Conservation (phyloP, 2,329 filamentous ascomycete species). For the Paraphoma sp. region DNA sequence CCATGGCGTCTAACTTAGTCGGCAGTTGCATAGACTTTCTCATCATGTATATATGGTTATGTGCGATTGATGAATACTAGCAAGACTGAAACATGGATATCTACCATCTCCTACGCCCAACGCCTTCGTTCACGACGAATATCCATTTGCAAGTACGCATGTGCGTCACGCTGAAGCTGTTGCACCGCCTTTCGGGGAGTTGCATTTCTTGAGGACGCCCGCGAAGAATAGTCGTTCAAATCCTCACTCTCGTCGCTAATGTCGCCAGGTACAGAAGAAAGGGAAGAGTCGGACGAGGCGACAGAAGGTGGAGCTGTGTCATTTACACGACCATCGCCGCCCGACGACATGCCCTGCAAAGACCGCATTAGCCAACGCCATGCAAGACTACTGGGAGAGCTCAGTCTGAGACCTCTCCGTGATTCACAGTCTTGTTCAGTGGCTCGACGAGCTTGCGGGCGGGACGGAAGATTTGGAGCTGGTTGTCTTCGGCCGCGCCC, state of each 20-base stretch:
- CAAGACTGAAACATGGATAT: background rate
- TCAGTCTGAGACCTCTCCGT: conserved; percentile 49
- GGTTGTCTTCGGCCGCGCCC: conserved; percentile 94
- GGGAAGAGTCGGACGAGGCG: no score
- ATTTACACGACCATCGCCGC: no score
- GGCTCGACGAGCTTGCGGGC: conserved; percentile 46
- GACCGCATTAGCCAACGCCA: conserved; percentile 4
- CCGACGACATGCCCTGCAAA: background rate
- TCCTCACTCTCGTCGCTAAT: no score
- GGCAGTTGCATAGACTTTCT: no score
- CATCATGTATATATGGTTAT: background rate
- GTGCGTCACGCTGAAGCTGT: no score
- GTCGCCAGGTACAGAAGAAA: no score
- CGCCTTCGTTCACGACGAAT: background rate
- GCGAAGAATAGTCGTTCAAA: no score
- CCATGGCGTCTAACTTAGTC: no score
- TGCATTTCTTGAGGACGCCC: no score
- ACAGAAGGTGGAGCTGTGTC: no score
- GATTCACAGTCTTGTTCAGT: conserved; percentile 42
- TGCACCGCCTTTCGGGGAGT: no score
- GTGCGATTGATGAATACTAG: background rate
- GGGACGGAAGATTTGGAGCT: conserved; percentile 80
- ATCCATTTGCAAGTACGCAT: background rate
- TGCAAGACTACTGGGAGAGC: background rate
- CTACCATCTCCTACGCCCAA: background rate